Evolutionary conservation across 257 asterid genomes (phyloP).

Genomic region (Avicennia marina): DNA sequence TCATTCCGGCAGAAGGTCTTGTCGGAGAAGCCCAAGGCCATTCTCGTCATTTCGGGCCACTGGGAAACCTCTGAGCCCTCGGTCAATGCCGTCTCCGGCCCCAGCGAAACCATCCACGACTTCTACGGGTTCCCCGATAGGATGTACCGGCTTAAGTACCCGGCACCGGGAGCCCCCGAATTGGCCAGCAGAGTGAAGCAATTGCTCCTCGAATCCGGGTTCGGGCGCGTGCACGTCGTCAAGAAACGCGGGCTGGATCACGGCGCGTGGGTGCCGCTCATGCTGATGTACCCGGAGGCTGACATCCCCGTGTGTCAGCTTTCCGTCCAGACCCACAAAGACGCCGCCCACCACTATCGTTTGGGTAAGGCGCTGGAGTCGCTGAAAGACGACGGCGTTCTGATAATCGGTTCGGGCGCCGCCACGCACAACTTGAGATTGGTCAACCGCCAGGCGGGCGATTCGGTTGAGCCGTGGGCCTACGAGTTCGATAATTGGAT

Average conservation of each 20-base stretch:
- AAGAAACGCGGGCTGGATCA: constrained; percentile 53
- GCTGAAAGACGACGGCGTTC: constrained; percentile 46
- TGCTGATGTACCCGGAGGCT: constrained; percentile 62
- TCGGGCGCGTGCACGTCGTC: constrained; percentile 35
- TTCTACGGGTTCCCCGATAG: constrained; percentile 49
- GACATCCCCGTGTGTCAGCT: constrained; percentile 60
- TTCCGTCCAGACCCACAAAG: constrained; percentile 44
- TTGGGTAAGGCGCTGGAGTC: constrained; percentile 41
- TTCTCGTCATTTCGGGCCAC: constrained; percentile 47
- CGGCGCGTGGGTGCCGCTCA: constrained; percentile 69
- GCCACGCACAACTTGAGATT: constrained; percentile 45
- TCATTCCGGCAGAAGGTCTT: constrained; percentile 35
- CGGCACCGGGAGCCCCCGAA: constrained; percentile 45
- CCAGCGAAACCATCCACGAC: constrained; percentile 40
- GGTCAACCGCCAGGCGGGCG: constrained; percentile 14
- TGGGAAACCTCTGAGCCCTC: constrained; percentile 56
- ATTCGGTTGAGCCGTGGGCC: constrained; percentile 39
- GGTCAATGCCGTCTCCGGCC: constrained; percentile 46
- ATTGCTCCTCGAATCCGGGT: constrained; percentile 29
- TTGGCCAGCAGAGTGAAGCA: constrained; percentile 30
- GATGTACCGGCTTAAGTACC: constrained; percentile 48
- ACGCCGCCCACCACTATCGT: constrained; percentile 44
- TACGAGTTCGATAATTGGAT: constrained; percentile 46
- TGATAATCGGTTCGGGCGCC: constrained; percentile 44
- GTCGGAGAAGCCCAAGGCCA: constrained; percentile 33